Evolutionary conservation across 345 rosid genomes (phyloP), one percentile per base, ranked within the genome.

Genomic region (Brassica rapa): DNA sequence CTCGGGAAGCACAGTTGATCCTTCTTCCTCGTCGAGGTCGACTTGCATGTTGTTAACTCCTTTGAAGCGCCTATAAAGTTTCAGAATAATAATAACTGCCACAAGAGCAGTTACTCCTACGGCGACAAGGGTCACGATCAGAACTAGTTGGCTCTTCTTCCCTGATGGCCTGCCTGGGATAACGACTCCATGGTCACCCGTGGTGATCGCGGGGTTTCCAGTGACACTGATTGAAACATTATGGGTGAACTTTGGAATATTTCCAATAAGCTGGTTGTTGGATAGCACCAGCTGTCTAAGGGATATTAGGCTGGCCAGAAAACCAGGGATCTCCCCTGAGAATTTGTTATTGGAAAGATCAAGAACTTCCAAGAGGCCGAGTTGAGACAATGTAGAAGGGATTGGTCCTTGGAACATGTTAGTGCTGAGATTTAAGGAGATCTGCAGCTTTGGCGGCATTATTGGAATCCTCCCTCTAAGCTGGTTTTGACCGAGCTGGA

Each of bases 351-450:
- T 80, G 4, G 97, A 92, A 57, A 92, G 92, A 76, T 94, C 94
- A 85, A 92, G 82, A 77, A 90, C 73, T 84, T 94, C 96, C 73
- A 94, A 78, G 9, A n/a, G 72, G 0, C 0, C 24, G 51, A 92
- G 86, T 7, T 1, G 32, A 46, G 81, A 61, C 35, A 94, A 68
- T 12, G 82, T 23, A 10, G 0, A 0, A 0, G 97, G 97, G 74
- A 94, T 87, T 2, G 5, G 0, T 32, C 96, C 97, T 62, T 73
- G 29, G 57, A 90, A 87, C 74, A 49, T 64, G 78, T 94, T 94
- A 83, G 68, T 27, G 83, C 97, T 90, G 76, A 94, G 92, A 81
- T 90, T 90, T 82, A 94, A 80, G 29, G 86, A 78, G 80, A 92
- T 92, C 83, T 81, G 92, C 90, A 92, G 75, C 12, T 33, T 84